These are phyloP conservation scores for Daedaleopsis sinensis DNA, from an alignment of 768 basidiomycete species.

Conservation along the genomic window DNA sequence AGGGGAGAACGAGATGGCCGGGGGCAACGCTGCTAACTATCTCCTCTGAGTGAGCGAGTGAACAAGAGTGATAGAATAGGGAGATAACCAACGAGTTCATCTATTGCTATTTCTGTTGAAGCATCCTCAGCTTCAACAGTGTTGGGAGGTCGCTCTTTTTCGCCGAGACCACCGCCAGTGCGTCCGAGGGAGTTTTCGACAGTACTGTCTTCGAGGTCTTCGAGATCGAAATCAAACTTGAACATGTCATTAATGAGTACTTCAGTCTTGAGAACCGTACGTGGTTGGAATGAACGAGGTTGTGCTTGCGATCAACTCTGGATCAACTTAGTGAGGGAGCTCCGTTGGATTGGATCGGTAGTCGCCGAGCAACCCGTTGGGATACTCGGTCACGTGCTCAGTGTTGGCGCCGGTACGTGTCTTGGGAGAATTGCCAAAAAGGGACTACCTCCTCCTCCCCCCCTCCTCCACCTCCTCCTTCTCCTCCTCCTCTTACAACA, in stretches of 20 bases:
- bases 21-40: conserved; percentile 68
- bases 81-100: conserved; percentile 1
- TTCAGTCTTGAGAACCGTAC: too few relatives aligned
- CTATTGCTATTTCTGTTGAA: conserved; percentile 34
- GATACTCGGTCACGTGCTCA: not conserved
- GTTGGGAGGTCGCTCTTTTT: not conserved
- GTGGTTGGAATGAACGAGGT: too few relatives aligned
- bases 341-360: too few relatives aligned
- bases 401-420: not conserved
- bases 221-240: conserved; percentile 72
- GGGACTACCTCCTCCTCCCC: not conserved
- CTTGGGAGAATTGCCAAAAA: too few relatives aligned
- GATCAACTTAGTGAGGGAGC: too few relatives aligned
- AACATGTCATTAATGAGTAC: conserved; percentile 58
- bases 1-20: conserved; percentile 80
- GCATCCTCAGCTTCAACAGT: conserved; percentile 8
- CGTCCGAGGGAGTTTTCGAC: too few relatives aligned
- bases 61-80: not conserved
- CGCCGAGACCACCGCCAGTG: not conserved
- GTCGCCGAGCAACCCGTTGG: too few relatives aligned
- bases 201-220: conserved; percentile 39
- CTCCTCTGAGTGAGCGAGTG: conserved; percentile 43
- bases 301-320: too few relatives aligned
- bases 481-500: too few relatives aligned
- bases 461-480: not conserved